These are phyloP conservation scores for Sporothrix brunneoviolacea DNA, from an alignment of 2,329 filamentous ascomycete genomes.

Conservation along the genomic window DNA sequence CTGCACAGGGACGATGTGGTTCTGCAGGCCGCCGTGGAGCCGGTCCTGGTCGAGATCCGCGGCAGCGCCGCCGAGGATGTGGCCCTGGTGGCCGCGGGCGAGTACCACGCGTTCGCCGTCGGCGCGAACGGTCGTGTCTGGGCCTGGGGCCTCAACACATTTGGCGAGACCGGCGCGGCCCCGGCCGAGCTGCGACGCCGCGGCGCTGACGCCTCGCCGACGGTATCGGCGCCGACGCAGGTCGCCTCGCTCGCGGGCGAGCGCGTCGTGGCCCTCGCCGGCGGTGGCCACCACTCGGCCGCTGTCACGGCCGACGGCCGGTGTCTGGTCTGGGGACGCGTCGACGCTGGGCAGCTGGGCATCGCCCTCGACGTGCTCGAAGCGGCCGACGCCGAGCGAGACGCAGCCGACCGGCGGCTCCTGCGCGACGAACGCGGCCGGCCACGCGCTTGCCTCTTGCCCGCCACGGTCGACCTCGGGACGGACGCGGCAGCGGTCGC, in stretches of 20 bases:
- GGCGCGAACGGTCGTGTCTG: constrained; percentile 53
- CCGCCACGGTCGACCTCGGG: constrained; percentile 43
- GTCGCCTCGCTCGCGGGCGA: background rate
- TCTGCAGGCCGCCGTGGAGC: constrained; percentile 8
- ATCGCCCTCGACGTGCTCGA: constrained; percentile 32
- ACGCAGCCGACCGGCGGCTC: constrained; percentile 24
- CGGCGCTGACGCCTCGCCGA: background rate
- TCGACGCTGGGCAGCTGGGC: constrained; percentile 34
- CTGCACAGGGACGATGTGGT: background rate
- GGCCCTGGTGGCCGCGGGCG: constrained; percentile 46
- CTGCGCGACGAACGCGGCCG: constrained; percentile 48
- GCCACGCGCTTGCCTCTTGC: constrained; percentile 55
- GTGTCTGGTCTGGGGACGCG: constrained; percentile 33
- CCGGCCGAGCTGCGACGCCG: constrained; percentile 29
- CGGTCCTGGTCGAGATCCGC: constrained; percentile 29
- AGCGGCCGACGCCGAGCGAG: constrained; percentile 22
- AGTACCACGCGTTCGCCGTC: constrained; percentile 59
- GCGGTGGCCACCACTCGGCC: constrained; percentile 56
- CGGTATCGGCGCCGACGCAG: background rate
- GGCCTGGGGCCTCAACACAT: constrained; percentile 61
- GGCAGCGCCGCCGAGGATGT: constrained; percentile 20
- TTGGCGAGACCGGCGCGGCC: constrained; percentile 50
- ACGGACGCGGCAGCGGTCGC: too few species aligned
- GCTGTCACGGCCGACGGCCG: constrained; percentile 29
- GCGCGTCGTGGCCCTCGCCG: constrained; percentile 34